Base-by-base conservation (phyloP, 2,329 filamentous ascomycete genomes). In the Pestalotiopsis sp. region DNA sequence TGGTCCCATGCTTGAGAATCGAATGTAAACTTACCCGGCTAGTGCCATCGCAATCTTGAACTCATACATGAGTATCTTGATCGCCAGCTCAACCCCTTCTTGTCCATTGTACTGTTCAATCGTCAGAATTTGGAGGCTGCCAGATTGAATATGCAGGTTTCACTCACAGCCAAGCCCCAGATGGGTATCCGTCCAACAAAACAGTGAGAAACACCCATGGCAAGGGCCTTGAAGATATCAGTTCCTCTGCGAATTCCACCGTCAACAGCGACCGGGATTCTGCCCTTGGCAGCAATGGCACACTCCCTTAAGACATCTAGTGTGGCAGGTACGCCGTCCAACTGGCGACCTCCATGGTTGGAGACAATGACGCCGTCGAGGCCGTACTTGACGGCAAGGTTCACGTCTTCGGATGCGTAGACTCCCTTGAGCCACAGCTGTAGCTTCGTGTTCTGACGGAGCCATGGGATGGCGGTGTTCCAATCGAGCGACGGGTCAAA, bases 221-320 rank as follows among this genome's bases (percentile, higher is more conserved):
- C 83, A 2, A 87, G 71, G 2, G 84, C 84, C 68, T 85, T 85
- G 78, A 86, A 86, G 20, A 86, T 80, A 70, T 87, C 84, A 3
- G 80, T 82, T 0, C 84, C 84, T 39, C 81, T 78, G 13, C 84
- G 71, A 35, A 86, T 81, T 1, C 85, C 84, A 9, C 84, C 82
- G 67, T 87, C 85, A 13, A 86, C 72, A 55, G 81, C 80, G 20
- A 85, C 77, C 1, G 76, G 76, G 14, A 85, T 80, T 64, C 76
- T 78, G 0, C 81, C 81, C 13, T 83, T 79, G 3, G 82, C 82
- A 10, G 81, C 82, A 2, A 83, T 81, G 40, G 83, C 82, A 68
- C 86, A 82, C 67, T 85, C 81, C 3, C 58, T 68, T 11, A 75
- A 69, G 1, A 83, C 78, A 66, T 84, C 83, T 7, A 85, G 73